Percentiles rank a stretch among this genome's conserved stretches.
These are phyloP conservation scores for Penstemon davidsonii DNA, from an alignment of 257 asterid species.

Conservation along the genomic window DNA sequence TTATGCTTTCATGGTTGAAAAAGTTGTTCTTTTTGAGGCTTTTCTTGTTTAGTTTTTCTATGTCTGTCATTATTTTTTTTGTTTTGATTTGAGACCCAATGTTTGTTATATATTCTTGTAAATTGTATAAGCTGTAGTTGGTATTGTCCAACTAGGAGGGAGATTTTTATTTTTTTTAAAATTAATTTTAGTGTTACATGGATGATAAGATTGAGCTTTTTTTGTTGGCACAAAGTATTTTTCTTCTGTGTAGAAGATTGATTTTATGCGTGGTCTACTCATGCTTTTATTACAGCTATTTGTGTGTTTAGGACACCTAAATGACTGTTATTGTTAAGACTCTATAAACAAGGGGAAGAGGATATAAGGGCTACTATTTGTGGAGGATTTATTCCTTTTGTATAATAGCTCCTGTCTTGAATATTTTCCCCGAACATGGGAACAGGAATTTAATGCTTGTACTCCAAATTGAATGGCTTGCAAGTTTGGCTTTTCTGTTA, in stretches of 20 bases:
- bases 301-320: background rate
- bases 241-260: background rate
- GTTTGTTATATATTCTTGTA: background rate
- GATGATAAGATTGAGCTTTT: background rate
- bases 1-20: background rate
- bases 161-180: background rate
- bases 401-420: constrained; percentile 20
- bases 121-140: background rate
- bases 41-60: background rate
- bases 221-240: background rate
- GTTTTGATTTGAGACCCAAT: background rate
- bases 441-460: constrained; percentile 64
- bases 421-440: constrained; percentile 33
- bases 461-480: constrained; percentile 36
- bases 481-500: constrained; percentile 65
- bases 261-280: background rate
- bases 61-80: background rate
- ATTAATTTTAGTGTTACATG: background rate
- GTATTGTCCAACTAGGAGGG: background rate
- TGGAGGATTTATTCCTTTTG: constrained; percentile 20
- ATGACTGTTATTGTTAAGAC: constrained; percentile 6
- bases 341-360: constrained; percentile 12
- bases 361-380: constrained; percentile 23
- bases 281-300: background rate
- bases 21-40: background rate